phyloP scores from a whole-genome alignment of 2,329 filamentous ascomycete species.

The Colletotrichum limetticola region DNA sequence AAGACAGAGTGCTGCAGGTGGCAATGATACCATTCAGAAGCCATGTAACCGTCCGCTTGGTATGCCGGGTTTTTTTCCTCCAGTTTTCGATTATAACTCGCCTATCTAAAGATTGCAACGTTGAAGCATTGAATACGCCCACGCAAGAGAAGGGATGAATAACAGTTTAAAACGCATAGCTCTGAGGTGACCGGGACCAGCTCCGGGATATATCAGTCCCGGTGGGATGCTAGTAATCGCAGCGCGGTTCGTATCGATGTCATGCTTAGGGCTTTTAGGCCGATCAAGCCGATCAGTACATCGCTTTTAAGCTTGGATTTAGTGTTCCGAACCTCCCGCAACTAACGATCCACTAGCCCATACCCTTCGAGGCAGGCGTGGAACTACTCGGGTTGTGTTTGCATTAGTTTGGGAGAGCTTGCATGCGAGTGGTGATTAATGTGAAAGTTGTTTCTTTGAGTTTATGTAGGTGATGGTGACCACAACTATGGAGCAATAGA shows the following conservation, averaged over 20 bases:
- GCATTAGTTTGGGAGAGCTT: no score
- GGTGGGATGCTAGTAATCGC: no score
- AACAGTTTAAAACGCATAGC: no score
- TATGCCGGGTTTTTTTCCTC: neutral
- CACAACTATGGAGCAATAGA: no score
- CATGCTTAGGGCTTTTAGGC: neutral
- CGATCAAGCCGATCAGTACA: neutral
- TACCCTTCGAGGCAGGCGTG: neutral
- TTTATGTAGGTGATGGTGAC: no score
- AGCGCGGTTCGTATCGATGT: neutral
- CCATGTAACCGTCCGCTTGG: neutral
- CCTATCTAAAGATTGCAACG: neutral
- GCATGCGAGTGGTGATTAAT: no score
- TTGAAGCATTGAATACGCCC: neutral
- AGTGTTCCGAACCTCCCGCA: neutral
- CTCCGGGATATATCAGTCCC: no score
- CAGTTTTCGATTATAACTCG: neutral
- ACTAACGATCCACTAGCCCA: neutral
- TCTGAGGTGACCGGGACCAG: no score
- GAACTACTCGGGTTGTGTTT: neutral
- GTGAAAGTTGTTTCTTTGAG: no score
- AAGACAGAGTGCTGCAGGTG: slow-evolving; percentile 9
- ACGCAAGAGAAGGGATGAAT: no score
- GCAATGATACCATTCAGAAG: slow-evolving; percentile 9
- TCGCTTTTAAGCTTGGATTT: slow-evolving; percentile 18